Evolutionary conservation across 1,284 basidiomycete genomes (phyloP).

Genomic region (Vanrija sp.): DNA sequence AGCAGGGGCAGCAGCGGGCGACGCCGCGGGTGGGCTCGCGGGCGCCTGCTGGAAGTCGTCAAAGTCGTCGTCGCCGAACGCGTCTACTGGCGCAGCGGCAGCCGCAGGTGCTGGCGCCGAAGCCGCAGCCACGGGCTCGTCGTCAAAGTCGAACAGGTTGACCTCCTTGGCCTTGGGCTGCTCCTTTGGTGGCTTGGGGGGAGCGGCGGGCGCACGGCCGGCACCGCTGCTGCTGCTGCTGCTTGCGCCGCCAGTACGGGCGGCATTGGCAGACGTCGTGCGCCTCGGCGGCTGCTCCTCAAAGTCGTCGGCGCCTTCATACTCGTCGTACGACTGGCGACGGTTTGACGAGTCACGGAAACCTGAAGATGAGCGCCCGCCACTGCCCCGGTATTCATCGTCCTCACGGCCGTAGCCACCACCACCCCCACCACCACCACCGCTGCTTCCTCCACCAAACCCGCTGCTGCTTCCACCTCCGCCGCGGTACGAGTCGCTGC

Average conservation of each 20-base stretch:
- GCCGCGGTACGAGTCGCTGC: slow-evolving; percentile 60
- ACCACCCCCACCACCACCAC: slow-evolving; percentile 48
- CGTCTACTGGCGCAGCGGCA: slow-evolving; percentile 19
- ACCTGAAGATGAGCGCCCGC: slow-evolving; percentile 1
- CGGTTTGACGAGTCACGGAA: slow-evolving; percentile 7
- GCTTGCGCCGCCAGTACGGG: background rate
- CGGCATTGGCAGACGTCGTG: slow-evolving; percentile 10
- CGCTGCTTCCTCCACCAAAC: slow-evolving; percentile 21
- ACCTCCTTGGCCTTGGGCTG: slow-evolving; percentile 53
- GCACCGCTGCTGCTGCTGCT: slow-evolving; percentile 3
- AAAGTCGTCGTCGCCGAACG: slow-evolving; percentile 64
- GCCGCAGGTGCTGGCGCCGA: slow-evolving; percentile 23
- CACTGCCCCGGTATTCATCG: slow-evolving; percentile 21
- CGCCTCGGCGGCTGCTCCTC: slow-evolving; percentile 51
- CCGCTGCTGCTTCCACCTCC: slow-evolving; percentile 52
- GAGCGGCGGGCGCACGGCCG: slow-evolving; percentile 43
- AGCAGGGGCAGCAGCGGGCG: slow-evolving; percentile 21
- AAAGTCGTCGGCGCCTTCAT: slow-evolving; percentile 95
- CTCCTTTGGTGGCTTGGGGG: slow-evolving; percentile 52
- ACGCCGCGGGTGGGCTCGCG: slow-evolving; percentile 53
- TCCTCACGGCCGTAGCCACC: slow-evolving; percentile 10
- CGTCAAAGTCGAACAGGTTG: slow-evolving; percentile 74
- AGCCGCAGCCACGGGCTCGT: slow-evolving; percentile 51
- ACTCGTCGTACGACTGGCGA: slow-evolving; percentile 64
- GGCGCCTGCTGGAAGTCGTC: slow-evolving; percentile 83